Conservation (phyloP, 2,329 filamentous ascomycete species). For the Trichoderma citrinoviride region DNA sequence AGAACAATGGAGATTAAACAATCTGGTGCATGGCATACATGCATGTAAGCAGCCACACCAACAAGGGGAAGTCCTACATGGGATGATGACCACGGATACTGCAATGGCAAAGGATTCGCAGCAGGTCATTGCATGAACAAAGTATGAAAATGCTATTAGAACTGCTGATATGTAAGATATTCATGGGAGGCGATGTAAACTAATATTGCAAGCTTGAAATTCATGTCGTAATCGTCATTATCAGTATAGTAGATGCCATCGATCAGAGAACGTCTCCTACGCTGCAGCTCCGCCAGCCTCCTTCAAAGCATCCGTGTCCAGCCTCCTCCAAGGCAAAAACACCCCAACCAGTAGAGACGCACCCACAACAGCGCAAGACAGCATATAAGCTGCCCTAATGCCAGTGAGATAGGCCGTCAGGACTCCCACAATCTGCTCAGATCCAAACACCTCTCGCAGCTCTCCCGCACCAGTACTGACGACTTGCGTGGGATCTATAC, state of each 20-base stretch:
- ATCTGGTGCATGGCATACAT: background rate
- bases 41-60: no score
- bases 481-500: background rate
- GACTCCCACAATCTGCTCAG: background rate
- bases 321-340: constrained; percentile 4
- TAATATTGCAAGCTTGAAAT: no score
- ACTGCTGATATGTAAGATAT: no score
- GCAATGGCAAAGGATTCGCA: no score
- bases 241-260: rapidly evolving
- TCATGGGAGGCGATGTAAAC: no score
- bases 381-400: background rate
- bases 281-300: background rate
- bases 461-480: background rate
- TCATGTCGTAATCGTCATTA: background rate
- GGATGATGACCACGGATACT: no score
- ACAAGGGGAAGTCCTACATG: no score
- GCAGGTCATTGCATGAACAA: no score
- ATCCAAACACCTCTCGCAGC: background rate
- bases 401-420: background rate
- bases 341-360: background rate
- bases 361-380: background rate
- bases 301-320: background rate
- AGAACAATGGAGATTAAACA: background rate
- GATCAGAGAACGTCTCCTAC: background rate
- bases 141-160: no score